These are phyloP conservation scores for Solanum sparsipilum DNA, from an alignment of 257 asterid species.

Conservation along the genomic window DNA sequence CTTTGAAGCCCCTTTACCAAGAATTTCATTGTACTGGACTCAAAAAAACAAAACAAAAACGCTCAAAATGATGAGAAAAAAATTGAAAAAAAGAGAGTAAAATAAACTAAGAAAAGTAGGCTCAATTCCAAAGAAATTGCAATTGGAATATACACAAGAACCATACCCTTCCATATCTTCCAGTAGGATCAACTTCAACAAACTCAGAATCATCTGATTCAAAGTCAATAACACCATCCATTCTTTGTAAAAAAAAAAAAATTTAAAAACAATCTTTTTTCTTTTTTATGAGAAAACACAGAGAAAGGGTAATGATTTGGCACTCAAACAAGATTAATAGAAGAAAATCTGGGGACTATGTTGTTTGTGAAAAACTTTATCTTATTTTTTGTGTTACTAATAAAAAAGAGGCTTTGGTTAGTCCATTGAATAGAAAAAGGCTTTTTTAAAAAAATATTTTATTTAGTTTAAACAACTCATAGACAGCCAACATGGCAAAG, in stretches of 20 bases:
- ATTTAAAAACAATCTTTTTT: background rate
- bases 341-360: constrained; percentile 13
- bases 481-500: constrained; percentile 20
- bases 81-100: background rate
- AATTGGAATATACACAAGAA: background rate
- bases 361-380: background rate
- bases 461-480: constrained; percentile 16
- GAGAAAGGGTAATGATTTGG: background rate
- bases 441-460: background rate
- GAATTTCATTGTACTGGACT: constrained; percentile 90
- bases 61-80: background rate
- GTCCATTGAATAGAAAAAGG: constrained; percentile 30
- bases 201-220: constrained; percentile 65
- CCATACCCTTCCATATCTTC: constrained; percentile 94
- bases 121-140: background rate
- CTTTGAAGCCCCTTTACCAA: constrained; percentile 93
- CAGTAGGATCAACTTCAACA: constrained; percentile 91
- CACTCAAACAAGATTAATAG: background rate
- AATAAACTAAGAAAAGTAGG: background rate
- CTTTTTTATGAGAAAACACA: constrained; percentile 5
- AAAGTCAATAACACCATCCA: constrained; percentile 52
- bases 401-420: constrained; percentile 26
- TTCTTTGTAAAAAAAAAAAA: constrained; percentile 9
- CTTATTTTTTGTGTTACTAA: background rate
- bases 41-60: background rate